A percentile compares a stretch with the other conserved stretches of the same genome.
Evolutionary conservation across 352 stramenopile genomes (phyloP).

Genomic region (Hyphochytrium catenoides): DNA sequence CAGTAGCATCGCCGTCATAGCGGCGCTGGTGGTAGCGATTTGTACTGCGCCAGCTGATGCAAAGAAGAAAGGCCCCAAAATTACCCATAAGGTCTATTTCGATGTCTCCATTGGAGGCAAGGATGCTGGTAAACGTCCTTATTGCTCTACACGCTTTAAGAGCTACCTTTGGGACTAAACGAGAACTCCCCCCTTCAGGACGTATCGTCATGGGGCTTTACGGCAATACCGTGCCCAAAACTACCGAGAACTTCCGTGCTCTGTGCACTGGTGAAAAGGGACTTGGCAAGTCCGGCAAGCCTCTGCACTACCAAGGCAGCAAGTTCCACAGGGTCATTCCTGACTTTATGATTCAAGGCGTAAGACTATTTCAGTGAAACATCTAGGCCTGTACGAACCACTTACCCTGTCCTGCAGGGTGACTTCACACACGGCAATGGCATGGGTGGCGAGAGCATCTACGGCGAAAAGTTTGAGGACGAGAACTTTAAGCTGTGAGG

Average conservation of each 20-base stretch:
- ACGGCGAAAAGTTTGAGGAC: constrained; percentile 42
- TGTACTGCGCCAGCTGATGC: constrained; percentile 11
- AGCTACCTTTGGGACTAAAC: too few species aligned
- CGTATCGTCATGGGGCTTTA: too few species aligned
- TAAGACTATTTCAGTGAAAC: neutral
- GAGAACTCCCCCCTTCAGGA: too few species aligned
- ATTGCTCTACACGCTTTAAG: constrained; percentile 8
- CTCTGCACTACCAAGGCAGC: constrained; percentile 86
- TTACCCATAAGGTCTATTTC: constrained; percentile 83
- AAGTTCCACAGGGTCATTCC: constrained; percentile 93
- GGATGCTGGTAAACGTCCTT: constrained; percentile 40
- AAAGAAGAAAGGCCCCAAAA: constrained; percentile 25
- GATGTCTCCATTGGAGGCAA: constrained; percentile 81
- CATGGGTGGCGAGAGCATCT: constrained; percentile 46
- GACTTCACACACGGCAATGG: constrained; percentile 52
- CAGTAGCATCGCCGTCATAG: constrained; percentile 22
- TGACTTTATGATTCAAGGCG: constrained; percentile 68
- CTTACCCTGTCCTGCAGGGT: constrained; percentile 12
- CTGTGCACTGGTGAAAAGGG: constrained; percentile 42
- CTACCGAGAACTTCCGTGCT: constrained; percentile 35
- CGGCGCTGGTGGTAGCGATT: constrained; percentile 14
- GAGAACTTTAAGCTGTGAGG: constrained; percentile 61
- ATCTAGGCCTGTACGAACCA: constrained; percentile 11
- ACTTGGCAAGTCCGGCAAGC: constrained; percentile 72
- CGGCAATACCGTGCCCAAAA: constrained; percentile 60